These are phyloP conservation scores for Lodderomyces parapsilosis DNA, from an alignment of 1,139 yeast species.

Conservation along the genomic window DNA sequence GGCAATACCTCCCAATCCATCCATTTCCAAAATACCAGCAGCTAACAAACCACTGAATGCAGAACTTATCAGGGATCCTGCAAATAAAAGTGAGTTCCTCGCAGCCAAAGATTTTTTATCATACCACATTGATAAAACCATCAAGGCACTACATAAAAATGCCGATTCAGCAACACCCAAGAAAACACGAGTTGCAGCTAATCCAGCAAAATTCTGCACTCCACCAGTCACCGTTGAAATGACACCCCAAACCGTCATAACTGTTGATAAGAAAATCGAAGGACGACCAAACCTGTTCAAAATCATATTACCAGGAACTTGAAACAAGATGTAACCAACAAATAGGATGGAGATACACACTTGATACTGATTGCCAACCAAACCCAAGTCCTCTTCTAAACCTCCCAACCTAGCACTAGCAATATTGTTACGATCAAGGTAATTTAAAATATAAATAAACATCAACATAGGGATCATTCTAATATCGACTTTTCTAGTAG, in stretches of 20 bases:
- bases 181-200: slow-evolving; percentile 33
- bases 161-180: slow-evolving; percentile 59
- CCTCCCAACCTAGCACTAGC: slow-evolving; percentile 64
- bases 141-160: slow-evolving; percentile 53
- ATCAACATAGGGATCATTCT: slow-evolving; percentile 56
- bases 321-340: slow-evolving; percentile 61
- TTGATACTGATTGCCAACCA: slow-evolving; percentile 52
- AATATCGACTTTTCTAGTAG: slow-evolving; percentile 50
- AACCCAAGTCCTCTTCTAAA: slow-evolving; percentile 48
- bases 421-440: slow-evolving; percentile 59
- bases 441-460: slow-evolving; percentile 50
- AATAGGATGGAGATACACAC: slow-evolving; percentile 56
- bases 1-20: slow-evolving; percentile 34
- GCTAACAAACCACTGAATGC: slow-evolving; percentile 79
- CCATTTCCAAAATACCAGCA: slow-evolving; percentile 43
- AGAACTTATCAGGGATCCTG: slow-evolving; percentile 72
- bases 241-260: slow-evolving; percentile 55
- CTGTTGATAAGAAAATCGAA: slow-evolving; percentile 46
- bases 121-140: slow-evolving; percentile 50
- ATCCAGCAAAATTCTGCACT: slow-evolving; percentile 29
- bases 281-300: slow-evolving; percentile 52
- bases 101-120: slow-evolving; percentile 46
- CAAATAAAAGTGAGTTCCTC: slow-evolving; percentile 57
- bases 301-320: slow-evolving; percentile 53
- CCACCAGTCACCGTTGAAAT: slow-evolving; percentile 44